Percentiles rank a stretch among this genome's conserved stretches.
Conservation (phyloP, 2,329 filamentous ascomycete species). For the Diplodia seriata region DNA sequence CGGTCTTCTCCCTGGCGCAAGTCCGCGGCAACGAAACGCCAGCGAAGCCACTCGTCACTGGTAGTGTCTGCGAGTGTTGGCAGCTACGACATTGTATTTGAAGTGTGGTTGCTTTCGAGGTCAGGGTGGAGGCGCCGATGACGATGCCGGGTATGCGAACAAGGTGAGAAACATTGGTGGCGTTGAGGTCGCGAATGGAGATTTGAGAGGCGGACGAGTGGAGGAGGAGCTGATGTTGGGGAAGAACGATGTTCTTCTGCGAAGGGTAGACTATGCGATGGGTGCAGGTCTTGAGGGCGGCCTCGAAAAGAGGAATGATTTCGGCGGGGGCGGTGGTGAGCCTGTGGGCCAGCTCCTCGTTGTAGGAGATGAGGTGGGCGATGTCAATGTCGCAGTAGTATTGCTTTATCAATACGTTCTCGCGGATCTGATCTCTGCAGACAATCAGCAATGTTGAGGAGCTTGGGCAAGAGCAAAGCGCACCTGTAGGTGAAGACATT, state of each 20-base stretch:
- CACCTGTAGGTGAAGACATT: slow-evolving; percentile 95
- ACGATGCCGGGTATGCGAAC: slow-evolving; percentile 97
- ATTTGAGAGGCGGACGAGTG: slow-evolving; percentile 91
- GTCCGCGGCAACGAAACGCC: slow-evolving; percentile 83
- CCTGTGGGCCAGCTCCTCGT: slow-evolving; percentile 91
- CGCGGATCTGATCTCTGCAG: slow-evolving; percentile 85
- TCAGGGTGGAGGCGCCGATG: slow-evolving; percentile 95
- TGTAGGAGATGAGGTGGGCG: slow-evolving; percentile 92
- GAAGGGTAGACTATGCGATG: slow-evolving; percentile 91
- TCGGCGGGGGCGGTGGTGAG: slow-evolving; percentile 89
- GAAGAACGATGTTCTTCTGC: slow-evolving; percentile 70
- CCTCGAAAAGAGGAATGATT: slow-evolving; percentile 92
- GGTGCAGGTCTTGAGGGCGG: slow-evolving; percentile 87
- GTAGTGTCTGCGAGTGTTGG: slow-evolving; percentile 71
- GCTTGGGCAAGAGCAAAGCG: slow-evolving; percentile 35
- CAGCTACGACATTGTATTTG: slow-evolving; percentile 90
- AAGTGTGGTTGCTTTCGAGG: slow-evolving; percentile 89
- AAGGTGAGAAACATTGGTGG: slow-evolving; percentile 90
- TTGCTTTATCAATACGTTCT: slow-evolving; percentile 92
- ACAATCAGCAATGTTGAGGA: slow-evolving; percentile 43
- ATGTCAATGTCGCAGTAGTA: slow-evolving; percentile 98
- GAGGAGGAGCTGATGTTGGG: slow-evolving; percentile 91
- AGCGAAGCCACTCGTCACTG: slow-evolving; percentile 83
- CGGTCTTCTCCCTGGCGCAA: slow-evolving; percentile 70
- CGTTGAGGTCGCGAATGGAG: slow-evolving; percentile 92